These are phyloP conservation scores for Fusarium heterosporum DNA, from an alignment of 2,329 filamentous ascomycete species.

Conservation along the genomic window DNA sequence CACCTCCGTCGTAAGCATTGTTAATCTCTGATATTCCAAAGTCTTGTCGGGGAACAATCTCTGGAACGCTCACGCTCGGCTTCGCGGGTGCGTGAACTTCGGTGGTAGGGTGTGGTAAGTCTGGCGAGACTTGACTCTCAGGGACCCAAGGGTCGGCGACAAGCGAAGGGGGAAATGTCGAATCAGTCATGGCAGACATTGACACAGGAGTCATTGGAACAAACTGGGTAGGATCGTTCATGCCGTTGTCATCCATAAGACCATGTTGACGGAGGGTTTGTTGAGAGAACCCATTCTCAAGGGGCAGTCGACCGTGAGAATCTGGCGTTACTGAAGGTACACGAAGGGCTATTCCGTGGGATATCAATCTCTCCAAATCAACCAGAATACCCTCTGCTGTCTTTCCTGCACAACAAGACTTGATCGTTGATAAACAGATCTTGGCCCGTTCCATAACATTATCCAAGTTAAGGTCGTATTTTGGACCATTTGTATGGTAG, in stretches of 20 bases:
- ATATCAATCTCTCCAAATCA: conserved; percentile 65
- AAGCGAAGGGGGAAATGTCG: conserved; percentile 48
- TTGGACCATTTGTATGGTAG: conserved; percentile 58
- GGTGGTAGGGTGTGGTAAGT: conserved; percentile 35
- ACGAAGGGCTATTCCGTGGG: conserved; percentile 55
- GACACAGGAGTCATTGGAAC: conserved; percentile 27
- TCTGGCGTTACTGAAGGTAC: conserved; percentile 39
- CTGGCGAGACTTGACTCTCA: conserved; percentile 46
- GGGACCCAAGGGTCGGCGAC: conserved; percentile 48
- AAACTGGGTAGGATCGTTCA: conserved; percentile 41
- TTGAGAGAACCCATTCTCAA: conserved; percentile 42
- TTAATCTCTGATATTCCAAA: conserved; percentile 59
- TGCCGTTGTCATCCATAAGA: conserved; percentile 47
- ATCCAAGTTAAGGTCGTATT: conserved; percentile 59
- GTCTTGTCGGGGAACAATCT: conserved; percentile 42
- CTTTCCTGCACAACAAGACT: conserved; percentile 63
- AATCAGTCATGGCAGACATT: conserved; percentile 46
- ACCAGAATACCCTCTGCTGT: conserved; percentile 61
- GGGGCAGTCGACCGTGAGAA: conserved; percentile 26
- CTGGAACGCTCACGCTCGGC: conserved; percentile 29
- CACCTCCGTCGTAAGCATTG: conserved; percentile 62
- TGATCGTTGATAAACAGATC: conserved; percentile 64
- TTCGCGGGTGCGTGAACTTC: conserved; percentile 35
- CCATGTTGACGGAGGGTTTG: conserved; percentile 41
- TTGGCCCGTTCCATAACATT: conserved; percentile 62